Conservation (phyloP, 306 rosid species). For the Senna tora region DNA sequence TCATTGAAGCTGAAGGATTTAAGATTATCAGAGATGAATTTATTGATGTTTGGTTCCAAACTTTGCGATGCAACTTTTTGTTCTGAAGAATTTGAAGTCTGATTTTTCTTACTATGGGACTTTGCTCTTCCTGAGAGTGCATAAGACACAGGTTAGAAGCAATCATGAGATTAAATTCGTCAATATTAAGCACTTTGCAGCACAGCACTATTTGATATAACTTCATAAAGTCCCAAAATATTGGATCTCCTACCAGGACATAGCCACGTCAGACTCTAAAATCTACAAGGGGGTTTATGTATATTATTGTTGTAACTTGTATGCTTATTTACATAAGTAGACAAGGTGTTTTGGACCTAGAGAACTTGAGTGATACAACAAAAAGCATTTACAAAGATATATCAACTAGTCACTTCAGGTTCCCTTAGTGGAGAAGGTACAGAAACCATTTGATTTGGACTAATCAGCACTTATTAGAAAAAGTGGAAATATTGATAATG, state of each 20-base stretch:
- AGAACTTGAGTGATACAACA: constrained; percentile 4
- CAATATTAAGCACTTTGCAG: not conserved
- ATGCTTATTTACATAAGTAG: not conserved
- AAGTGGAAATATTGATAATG: not conserved
- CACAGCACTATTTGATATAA: not conserved
- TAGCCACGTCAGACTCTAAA: not conserved
- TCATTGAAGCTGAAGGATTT: constrained; percentile 78
- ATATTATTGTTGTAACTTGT: not conserved
- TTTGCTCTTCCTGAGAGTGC: constrained; percentile 48
- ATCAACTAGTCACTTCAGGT: not conserved
- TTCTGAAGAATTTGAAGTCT: constrained; percentile 36
- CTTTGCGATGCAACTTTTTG: constrained; percentile 25
- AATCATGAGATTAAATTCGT: constrained; percentile 15
- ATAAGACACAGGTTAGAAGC: constrained; percentile 31
- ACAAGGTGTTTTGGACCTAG: not conserved
- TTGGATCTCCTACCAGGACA: not conserved
- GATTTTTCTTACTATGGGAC: constrained; percentile 44
- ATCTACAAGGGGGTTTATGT: not conserved
- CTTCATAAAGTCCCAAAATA: not conserved
- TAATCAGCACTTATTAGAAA: not conserved
- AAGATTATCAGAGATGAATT: constrained; percentile 41
- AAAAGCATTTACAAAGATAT: not conserved
- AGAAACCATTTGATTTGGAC: not conserved
- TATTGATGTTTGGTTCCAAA: constrained; percentile 42
- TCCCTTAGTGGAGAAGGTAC: not conserved